Percentiles rank a stretch among this genome's conserved stretches.
These are phyloP conservation scores for Drechslera avenae DNA, from an alignment of 2,329 filamentous ascomycete species.

Conservation along the genomic window DNA sequence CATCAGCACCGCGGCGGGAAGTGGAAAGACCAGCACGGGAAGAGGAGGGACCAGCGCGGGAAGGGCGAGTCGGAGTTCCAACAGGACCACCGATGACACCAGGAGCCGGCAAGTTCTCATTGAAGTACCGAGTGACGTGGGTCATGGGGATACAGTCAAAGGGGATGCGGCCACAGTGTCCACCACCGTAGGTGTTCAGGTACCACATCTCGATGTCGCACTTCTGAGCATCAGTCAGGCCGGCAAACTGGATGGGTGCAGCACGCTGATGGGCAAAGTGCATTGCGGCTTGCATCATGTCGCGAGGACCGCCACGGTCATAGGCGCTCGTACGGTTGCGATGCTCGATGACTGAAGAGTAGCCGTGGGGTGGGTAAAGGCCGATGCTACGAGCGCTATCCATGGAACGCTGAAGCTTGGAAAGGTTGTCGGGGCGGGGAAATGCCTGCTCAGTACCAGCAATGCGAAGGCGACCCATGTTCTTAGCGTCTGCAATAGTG, in stretches of 20 bases:
- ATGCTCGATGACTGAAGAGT: constrained; percentile 75
- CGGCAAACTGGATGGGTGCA: constrained; percentile 13
- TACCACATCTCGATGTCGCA: constrained; percentile 34
- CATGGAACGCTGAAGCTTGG: constrained; percentile 84
- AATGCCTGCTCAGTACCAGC: constrained; percentile 77
- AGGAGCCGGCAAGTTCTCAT: constrained; percentile 14
- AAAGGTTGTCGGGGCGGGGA: constrained; percentile 78
- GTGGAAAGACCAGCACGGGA: constrained; percentile 6
- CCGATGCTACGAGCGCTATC: constrained; percentile 87
- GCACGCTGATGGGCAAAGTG: constrained; percentile 24
- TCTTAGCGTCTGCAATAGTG: constrained; percentile 54
- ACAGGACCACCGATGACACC: constrained; percentile 33
- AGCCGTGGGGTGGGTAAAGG: constrained; percentile 81
- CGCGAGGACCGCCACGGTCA: constrained; percentile 73
- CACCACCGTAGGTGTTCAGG: constrained; percentile 24
- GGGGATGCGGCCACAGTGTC: constrained; percentile 25
- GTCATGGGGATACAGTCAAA: constrained; percentile 38
- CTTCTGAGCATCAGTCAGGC: constrained; percentile 27
- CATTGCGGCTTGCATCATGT: constrained; percentile 32
- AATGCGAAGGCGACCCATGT: constrained; percentile 47
- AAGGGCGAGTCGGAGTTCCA: constrained; percentile 18
- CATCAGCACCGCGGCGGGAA: constrained; percentile 5
- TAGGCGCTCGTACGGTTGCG: constrained; percentile 77
- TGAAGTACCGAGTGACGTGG: constrained; percentile 27
- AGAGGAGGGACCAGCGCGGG: constrained; percentile 14